Base-by-base conservation (phyloP, 2,329 filamentous ascomycete species). In the Parafenestella ontariensis region DNA sequence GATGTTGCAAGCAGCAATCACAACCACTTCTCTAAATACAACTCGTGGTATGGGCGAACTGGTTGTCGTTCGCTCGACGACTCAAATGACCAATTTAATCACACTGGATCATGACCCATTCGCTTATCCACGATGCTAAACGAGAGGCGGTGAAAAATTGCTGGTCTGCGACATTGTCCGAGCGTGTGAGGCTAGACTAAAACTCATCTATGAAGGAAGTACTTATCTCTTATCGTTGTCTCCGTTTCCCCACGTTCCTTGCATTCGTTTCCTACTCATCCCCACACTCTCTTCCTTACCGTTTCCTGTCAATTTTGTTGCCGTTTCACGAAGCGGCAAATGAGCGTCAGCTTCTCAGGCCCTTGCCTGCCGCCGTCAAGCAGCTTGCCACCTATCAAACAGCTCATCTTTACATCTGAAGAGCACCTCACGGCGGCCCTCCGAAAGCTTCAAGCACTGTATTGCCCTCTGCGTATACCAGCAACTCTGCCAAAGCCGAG, bases 401-500 rank as follows among this genome's bases (percentile, higher is more conserved):
- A 61, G 1, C 55, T 74, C 15, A 41, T 54, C 4, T 45, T 55
- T 11, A 52, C 62, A 20, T 60, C 64, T 7, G 68, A 74, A 29
- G 54, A 61, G 15, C 56, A 66, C 11, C 58, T 75, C 23, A 58
- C 41, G 2, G 41, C 52, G 6, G 66, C 71, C 1, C 59, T 75
- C 3, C 62, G 59, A 15, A 67, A 67, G 45, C 58, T 75, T 1
- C 69, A 70, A 21, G 46, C 58, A 2, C 31, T 75, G 13, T 75
- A 75, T 47, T 74, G 72, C 41, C 72, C 72, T 21, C 54, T 75
- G 28, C 72, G 72, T 26, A 44, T 74, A 24, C 71, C 72, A 1
- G 48, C 46, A 29, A 31, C 57, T 3, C 46, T 70, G 20, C 46
- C 61, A 13, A 64, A 54, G 13, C 46, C 54, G 23, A 59, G 33